Evolutionary conservation across 345 rosid genomes (phyloP).

Genomic region (Camelina laxa): DNA sequence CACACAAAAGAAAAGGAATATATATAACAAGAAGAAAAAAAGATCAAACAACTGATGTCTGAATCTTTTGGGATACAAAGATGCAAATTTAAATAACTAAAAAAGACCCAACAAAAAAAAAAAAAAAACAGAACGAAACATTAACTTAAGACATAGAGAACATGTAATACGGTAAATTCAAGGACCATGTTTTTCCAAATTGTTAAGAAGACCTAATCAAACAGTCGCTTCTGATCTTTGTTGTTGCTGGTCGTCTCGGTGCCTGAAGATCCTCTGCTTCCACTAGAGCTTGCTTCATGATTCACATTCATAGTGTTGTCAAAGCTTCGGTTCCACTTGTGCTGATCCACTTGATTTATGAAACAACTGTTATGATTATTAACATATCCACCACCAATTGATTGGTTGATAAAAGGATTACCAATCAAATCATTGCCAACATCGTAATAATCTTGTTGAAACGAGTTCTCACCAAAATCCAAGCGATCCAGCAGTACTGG

Average conservation of each 20-base stretch:
- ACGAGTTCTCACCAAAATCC: background rate
- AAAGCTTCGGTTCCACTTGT: constrained; percentile 21
- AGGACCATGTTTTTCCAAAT: constrained; percentile 4
- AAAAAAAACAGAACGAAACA: background rate
- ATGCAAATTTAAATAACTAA: constrained; percentile 1
- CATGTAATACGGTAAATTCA: background rate
- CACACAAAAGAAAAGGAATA: background rate
- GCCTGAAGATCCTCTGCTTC: constrained; percentile 6
- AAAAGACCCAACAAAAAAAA: background rate
- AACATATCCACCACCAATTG: constrained; percentile 14
- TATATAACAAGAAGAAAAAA: background rate
- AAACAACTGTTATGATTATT: background rate
- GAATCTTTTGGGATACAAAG: background rate
- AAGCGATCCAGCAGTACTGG: constrained; percentile 11
- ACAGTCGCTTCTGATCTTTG: background rate
- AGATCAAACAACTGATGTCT: constrained; percentile 15
- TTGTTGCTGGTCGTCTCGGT: background rate
- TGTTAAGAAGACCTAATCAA: background rate
- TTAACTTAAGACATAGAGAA: background rate
- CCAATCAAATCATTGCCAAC: constrained; percentile 28
- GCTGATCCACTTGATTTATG: constrained; percentile 12
- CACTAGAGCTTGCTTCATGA: constrained; percentile 1
- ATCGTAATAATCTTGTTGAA: background rate
- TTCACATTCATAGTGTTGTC: constrained; percentile 7
- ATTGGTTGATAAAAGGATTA: constrained; percentile 25